Base-by-base conservation (phyloP, 345 rosid genomes). In the Aegle marmelos region DNA sequence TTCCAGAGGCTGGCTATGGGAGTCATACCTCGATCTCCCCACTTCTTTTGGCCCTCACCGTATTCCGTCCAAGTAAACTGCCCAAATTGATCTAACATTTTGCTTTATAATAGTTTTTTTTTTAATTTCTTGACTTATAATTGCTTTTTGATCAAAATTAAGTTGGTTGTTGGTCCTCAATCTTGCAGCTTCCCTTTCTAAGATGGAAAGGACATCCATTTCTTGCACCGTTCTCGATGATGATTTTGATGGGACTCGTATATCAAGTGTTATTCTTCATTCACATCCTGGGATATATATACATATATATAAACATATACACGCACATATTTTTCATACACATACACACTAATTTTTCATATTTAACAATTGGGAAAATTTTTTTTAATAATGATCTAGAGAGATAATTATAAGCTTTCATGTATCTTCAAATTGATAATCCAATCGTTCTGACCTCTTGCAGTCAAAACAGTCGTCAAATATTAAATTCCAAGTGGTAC, bases 151-250 rank as follows among this genome's bases (percentile, higher is more conserved):
- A 24, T 37, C 7, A 28, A 31, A 21, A 28, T 50, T 50, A 21
- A 16, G 19, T 17, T 50, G 17, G 56, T 50, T 50, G 21, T 17
- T 50, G 19, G 21, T 50, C 21, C 56, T 50, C 56, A 50, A 50
- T 62, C 69, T 41, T 59, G 70, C 33, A 86, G 88, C 82, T 79
- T 74, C 88, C 88, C 4, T 68, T 79, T 27, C 76, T 86, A 3
- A 79, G 88, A 76, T 86, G 88, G 88, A 86, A 83, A 75, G 83
- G 56, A 72, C 68, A 83, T 34, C 67, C 86, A 66, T 39, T 83
- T 79, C 76, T 79, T 22, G 85, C 83, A 1, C 83, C 82, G 70
- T 48, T 24, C 36, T 80, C 73, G 39, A 86, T 86, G 56, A 16
- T 84, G 54, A 72, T 78, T 2, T 80, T 80, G 19, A 80, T 82